phyloP scores from a whole-genome alignment of 179 eudicot genomes.

The Beta corolliflora region DNA sequence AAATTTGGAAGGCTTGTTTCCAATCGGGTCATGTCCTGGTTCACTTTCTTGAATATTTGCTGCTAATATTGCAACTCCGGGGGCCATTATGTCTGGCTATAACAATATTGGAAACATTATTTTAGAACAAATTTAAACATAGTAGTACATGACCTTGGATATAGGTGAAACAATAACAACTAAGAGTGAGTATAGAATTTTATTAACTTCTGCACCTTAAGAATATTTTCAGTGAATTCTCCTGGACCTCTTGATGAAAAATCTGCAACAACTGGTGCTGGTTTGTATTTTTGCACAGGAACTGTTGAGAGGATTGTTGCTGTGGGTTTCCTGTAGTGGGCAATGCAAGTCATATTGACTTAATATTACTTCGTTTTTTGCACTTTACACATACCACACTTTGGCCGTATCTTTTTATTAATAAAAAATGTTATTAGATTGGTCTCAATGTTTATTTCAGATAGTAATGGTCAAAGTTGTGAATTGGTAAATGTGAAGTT shows the following conservation, averaged over 20 bases:
- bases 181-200: not conserved
- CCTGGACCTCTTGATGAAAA: constrained; percentile 58
- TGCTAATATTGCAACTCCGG: constrained; percentile 85
- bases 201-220: constrained; percentile 35
- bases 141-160: not conserved
- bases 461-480: too few relatives aligned
- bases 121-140: constrained; percentile 10
- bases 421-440: too few relatives aligned
- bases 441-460: too few relatives aligned
- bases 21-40: constrained; percentile 30
- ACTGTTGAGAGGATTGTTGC: constrained; percentile 44
- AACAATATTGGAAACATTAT: constrained; percentile 9
- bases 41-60: constrained; percentile 68
- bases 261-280: constrained; percentile 50
- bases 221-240: constrained; percentile 43
- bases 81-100: constrained; percentile 86
- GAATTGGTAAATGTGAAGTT: too few relatives aligned
- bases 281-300: constrained; percentile 32
- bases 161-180: not conserved
- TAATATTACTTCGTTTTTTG: too few relatives aligned
- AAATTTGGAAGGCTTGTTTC: constrained; percentile 38
- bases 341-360: constrained; percentile 16
- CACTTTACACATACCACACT: too few relatives aligned
- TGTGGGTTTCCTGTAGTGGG: constrained; percentile 39
- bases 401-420: too few relatives aligned